Evolutionary conservation across 2,329 filamentous ascomycete species (phyloP), one percentile per base, ranked within the genome.

Genomic region (Phyllosticta citribraziliensis): DNA sequence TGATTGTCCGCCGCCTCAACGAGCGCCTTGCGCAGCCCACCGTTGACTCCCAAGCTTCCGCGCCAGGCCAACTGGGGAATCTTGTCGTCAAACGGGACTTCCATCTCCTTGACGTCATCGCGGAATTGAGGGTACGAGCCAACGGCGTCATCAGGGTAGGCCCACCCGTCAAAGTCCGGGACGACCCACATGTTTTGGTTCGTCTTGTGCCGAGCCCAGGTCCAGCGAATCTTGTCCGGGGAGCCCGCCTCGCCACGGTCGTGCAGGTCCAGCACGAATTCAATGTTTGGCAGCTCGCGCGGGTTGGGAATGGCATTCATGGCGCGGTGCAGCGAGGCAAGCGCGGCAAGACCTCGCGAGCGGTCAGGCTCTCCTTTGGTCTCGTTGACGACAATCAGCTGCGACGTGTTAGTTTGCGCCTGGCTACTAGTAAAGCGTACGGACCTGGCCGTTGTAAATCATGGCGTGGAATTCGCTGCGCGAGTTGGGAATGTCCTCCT

Each of bases 41-140:
- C 65, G 54, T 71, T 70, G 2, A 69, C 67, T 22, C 69, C 66
- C 5, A 68, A 64, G 9, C 64, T 66, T 11, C 73, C 73, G 52
- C 73, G 67, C 72, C 73, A 75, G n/a, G 66, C 63, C 3, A 67
- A 52, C 58, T 66, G 65, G 9, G 65, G 62, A 12, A 64, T 65
- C 62, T 72, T 72, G 33, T 66, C 64, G 35, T 65, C 60, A 63
- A 66, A 71, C 9, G 64, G 53, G 10, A 59, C 55, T 53, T 65
- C 63, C 11, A 55, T 62, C 24, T 55, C 56, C 9, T 30, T 30
- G 10, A 66, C 57, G 3, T 61, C 33, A 2, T 56, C 50, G 17
- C 64, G 66, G 17, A 66, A 56, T 12, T 63, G 25, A 17, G 35
- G n/a, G 57, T 67, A 67, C 6, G 59, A 58, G 12, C 64, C 65